Evolutionary conservation across 2,329 filamentous ascomycete genomes (phyloP), one percentile per base, ranked within the genome.

Genomic region (Lecanicillium sp.): DNA sequence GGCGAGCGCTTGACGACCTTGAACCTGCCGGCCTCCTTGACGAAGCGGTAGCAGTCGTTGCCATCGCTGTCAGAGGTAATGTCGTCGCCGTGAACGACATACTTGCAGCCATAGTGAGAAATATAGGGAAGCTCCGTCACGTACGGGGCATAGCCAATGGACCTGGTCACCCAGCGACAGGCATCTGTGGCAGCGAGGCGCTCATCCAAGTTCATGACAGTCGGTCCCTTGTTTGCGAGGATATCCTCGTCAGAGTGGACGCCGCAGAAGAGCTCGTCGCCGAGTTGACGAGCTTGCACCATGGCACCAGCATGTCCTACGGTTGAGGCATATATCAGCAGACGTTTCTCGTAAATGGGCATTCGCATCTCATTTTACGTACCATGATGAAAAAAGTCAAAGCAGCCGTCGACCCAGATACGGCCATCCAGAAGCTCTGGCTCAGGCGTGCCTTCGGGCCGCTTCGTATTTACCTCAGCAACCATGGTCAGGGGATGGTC

Each of bases 341-440:
- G n/a, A n/a, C n/a, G n/a, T n/a, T n/a, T n/a, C n/a, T n/a, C n/a
- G 5, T 8, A 8, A 7, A 12, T 11, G 9, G n/a, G n/a, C n/a
- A n/a, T n/a, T n/a, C n/a, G n/a, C 22, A 11, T 25, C 22, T 25
- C 22, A 25, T 25, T 6, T 6, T 25, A 51, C 66, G 49, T 62
- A 87, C 85, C 92, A 60, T 96, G 92, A 61, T 98, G 92, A 65
- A 89, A 94, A 65, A 98, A 98, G 68, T 98, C 92, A 67, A 95
- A 98, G 71, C 92, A 98, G 46, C 92, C 92, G 60, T 98, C 92
- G 18, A 98, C 85, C 94, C 94, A 98, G 54, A 98, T 85, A 49
- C 90, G 80, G 52, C 85, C 79, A 19, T 78, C 74, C 25, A 75
- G 62, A 8, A 78, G 63, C 57, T 73, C 68, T 27, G 70, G 66